Conservation (phyloP, 1,139 yeast genomes). For the Suzukiozyma palmioleophila region DNA sequence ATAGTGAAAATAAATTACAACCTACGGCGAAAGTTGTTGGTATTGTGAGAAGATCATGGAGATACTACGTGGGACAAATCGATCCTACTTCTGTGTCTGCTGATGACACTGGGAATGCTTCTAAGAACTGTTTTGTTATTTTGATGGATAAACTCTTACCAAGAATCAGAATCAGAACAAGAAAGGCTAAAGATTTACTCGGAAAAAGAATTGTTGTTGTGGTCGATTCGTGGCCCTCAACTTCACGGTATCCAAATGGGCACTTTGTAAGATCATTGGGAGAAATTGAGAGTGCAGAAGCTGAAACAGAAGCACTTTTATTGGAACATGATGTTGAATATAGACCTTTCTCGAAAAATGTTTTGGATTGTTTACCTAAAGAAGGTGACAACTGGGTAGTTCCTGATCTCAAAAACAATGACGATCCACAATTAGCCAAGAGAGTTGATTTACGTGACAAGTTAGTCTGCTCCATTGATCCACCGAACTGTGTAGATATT, state of each 20-base stretch:
- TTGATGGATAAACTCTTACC: slow-evolving; percentile 91
- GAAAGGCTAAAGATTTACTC: slow-evolving; percentile 74
- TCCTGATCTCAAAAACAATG: slow-evolving; percentile 57
- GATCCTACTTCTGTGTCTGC: slow-evolving; percentile 71
- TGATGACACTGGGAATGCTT: slow-evolving; percentile 52
- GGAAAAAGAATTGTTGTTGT: slow-evolving; percentile 91
- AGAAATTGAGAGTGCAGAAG: slow-evolving; percentile 84
- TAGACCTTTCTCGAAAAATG: slow-evolving; percentile 91
- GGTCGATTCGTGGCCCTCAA: slow-evolving; percentile 86
- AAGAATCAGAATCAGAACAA: slow-evolving; percentile 77
- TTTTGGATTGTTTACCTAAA: slow-evolving; percentile 82
- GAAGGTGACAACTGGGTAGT: slow-evolving; percentile 95
- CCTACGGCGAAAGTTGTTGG: slow-evolving; percentile 95
- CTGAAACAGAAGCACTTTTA: slow-evolving; percentile 92
- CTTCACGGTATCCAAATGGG: slow-evolving; percentile 86
- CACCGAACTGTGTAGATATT: slow-evolving; percentile 97
- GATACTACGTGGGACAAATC: slow-evolving; percentile 93
- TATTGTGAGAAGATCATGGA: slow-evolving; percentile 86
- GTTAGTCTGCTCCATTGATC: slow-evolving; percentile 93
- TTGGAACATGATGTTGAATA: slow-evolving; percentile 96
- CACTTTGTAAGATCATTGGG: slow-evolving; percentile 91
- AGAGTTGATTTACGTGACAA: slow-evolving; percentile 85
- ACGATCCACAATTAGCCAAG: slow-evolving; percentile 57
- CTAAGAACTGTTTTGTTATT: slow-evolving; percentile 76
- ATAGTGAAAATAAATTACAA: slow-evolving; percentile 48